phyloP scores from a whole-genome alignment of 1,284 basidiomycete species.

The Tylopilus orsonianus region DNA sequence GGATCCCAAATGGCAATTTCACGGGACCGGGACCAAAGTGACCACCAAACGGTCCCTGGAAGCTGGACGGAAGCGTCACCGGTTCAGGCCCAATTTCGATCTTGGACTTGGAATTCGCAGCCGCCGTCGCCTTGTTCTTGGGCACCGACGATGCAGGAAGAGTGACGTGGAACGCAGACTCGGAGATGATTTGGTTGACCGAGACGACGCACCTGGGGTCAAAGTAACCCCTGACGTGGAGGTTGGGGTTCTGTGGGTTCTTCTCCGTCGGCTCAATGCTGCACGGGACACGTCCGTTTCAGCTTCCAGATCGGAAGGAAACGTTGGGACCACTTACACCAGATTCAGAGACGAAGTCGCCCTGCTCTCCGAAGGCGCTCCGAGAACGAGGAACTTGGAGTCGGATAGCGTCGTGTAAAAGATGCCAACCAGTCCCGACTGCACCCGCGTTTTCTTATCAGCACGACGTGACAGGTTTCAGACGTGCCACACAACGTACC shows the following conservation, averaged over 20 bases:
- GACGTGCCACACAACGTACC: conserved; percentile 14
- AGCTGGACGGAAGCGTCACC: conserved; percentile 12
- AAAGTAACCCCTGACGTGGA: conserved; percentile 28
- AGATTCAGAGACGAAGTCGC: conserved; percentile 30
- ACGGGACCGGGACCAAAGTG: conserved; percentile 27
- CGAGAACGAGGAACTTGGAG: conserved; percentile 32
- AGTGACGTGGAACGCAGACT: conserved; percentile 21
- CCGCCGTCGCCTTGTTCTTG: conserved; percentile 1
- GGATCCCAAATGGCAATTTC: conserved; percentile 11
- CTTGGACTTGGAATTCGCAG: conserved; percentile 11
- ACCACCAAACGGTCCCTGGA: conserved; percentile 19
- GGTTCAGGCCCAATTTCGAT: conserved; percentile 24
- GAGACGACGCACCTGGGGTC: conserved; percentile 29
- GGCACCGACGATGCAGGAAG: conserved; percentile 28
- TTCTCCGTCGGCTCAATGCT: conserved; percentile 34
- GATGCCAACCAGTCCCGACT: conserved; percentile 32
- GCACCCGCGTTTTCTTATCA: too few relatives aligned
- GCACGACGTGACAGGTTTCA: too few relatives aligned
- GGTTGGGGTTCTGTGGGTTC: conserved; percentile 14
- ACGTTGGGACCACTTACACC: conserved; percentile 13
- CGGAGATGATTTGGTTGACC: conserved; percentile 32
- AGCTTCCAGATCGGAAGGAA: too few relatives aligned
- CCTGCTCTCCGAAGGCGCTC: conserved; percentile 24
- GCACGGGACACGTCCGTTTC: too few relatives aligned
- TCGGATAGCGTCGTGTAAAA: conserved; percentile 33